These are phyloP conservation scores for Penicillium canescens DNA, from an alignment of 495 filamentous ascomycete genomes.

Conservation along the genomic window DNA sequence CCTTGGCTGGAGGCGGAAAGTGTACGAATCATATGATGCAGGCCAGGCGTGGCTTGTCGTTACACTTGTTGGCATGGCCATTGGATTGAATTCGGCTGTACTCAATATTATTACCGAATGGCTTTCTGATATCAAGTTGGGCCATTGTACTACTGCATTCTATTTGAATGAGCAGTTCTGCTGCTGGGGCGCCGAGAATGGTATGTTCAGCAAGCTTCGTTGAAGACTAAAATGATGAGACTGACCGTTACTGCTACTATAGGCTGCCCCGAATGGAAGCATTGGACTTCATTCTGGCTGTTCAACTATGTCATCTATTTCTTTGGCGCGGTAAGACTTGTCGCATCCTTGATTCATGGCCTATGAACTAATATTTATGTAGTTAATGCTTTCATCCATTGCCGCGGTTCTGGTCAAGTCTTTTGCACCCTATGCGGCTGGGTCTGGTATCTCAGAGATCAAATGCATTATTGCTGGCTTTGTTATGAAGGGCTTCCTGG, in stretches of 20 bases:
- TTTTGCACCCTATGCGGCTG: slow-evolving; percentile 95
- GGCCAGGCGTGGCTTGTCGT: slow-evolving; percentile 98
- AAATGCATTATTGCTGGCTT: slow-evolving; percentile 99
- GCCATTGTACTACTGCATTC: slow-evolving; percentile 91
- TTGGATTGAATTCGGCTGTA: slow-evolving; percentile 90
- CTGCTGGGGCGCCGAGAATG: slow-evolving; percentile 94
- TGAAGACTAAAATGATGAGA: background rate
- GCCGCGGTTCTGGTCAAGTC: slow-evolving; percentile 85
- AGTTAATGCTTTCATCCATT: slow-evolving; percentile 80
- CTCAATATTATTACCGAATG: slow-evolving; percentile 97
- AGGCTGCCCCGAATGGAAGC: slow-evolving; percentile 89
- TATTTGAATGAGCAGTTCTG: slow-evolving; percentile 98
- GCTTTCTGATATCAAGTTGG: slow-evolving; percentile 93
- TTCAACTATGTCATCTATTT: slow-evolving; percentile 90
- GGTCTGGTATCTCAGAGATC: slow-evolving; percentile 97
- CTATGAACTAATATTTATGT: slow-evolving; percentile 11
- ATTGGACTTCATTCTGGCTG: slow-evolving; percentile 76
- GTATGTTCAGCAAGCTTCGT: slow-evolving; percentile 38
- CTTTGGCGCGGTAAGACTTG: slow-evolving; percentile 69
- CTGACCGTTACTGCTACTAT: background rate
- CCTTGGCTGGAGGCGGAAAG: slow-evolving; percentile 77
- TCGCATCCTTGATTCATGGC: background rate
- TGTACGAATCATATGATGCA: slow-evolving; percentile 89
- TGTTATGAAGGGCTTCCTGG: slow-evolving; percentile 97
- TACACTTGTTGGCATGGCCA: slow-evolving; percentile 87